These are phyloP conservation scores for Paecilomyces sp. DNA, from an alignment of 2,329 filamentous ascomycete species.

Conservation along the genomic window DNA sequence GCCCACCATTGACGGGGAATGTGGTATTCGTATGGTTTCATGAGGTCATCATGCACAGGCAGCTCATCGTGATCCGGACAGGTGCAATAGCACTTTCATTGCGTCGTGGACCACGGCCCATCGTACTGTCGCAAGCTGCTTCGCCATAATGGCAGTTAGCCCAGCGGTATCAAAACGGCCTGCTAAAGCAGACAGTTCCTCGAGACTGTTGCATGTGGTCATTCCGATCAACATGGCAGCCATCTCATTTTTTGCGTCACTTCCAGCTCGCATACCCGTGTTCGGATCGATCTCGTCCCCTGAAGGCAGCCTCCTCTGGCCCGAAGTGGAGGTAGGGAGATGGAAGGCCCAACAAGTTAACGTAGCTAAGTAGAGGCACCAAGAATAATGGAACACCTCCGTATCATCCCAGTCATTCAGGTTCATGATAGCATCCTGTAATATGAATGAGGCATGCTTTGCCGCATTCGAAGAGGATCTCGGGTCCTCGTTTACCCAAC, in stretches of 20 bases:
- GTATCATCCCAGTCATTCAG: constrained; percentile 47
- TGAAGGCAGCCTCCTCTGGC: background rate
- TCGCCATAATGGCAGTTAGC: constrained; percentile 49
- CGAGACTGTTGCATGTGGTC: constrained; percentile 25
- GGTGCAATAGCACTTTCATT: constrained; percentile 45
- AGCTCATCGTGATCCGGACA: constrained; percentile 7
- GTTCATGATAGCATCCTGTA: constrained; percentile 44
- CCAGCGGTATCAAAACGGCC: constrained; percentile 46
- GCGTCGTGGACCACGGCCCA: constrained; percentile 59
- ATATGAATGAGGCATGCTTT: constrained; percentile 48
- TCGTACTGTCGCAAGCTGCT: constrained; percentile 48
- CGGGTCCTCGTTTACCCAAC: constrained; percentile 37
- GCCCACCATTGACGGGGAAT: no score
- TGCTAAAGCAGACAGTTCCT: constrained; percentile 27
- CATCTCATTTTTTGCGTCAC: constrained; percentile 32
- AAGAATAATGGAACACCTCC: constrained; percentile 54
- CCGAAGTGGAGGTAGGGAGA: constrained; percentile 24
- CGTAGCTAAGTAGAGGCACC: constrained; percentile 55
- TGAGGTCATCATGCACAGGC: background rate
- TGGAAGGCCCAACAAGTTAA: constrained; percentile 54
- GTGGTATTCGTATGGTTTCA: no score
- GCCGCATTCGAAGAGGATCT: no score
- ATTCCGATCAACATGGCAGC: constrained; percentile 26
- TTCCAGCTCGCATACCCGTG: constrained; percentile 30
- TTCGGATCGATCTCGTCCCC: constrained; percentile 6